phyloP scores from a whole-genome alignment of 2,329 filamentous ascomycete genomes.

The Ceratocystis variospora region DNA sequence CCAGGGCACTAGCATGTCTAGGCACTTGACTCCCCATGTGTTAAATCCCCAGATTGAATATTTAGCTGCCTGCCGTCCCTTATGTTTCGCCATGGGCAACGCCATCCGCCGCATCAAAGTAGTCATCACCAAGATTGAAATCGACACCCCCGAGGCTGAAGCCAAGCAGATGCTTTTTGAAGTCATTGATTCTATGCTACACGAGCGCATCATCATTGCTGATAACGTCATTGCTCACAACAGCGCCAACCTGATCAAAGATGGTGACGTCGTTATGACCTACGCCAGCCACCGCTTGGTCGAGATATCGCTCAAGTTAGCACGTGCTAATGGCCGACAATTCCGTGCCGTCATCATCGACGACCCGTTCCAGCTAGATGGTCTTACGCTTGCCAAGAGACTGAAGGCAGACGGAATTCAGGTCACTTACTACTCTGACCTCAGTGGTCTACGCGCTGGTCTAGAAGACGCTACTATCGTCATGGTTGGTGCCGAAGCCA shows the following conservation, averaged over 20 bases:
- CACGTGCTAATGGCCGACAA: slow-evolving; percentile 52
- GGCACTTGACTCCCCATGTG: slow-evolving; percentile 81
- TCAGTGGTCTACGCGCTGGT: slow-evolving; percentile 62
- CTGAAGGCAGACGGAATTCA: slow-evolving; percentile 55
- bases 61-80: slow-evolving; percentile 80
- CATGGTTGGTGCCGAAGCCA: slow-evolving; percentile 79
- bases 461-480: slow-evolving; percentile 57
- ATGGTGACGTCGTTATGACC: slow-evolving; percentile 72
- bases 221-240: slow-evolving; percentile 72
- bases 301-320: slow-evolving; percentile 64
- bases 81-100: slow-evolving; percentile 95
- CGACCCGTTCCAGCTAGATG: slow-evolving; percentile 41
- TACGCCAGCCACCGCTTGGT: slow-evolving; percentile 80
- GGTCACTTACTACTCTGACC: slow-evolving; percentile 64
- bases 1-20: slow-evolving; percentile 65
- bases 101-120: slow-evolving; percentile 91
- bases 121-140: slow-evolving; percentile 78
- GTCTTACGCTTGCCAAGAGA: slow-evolving; percentile 49
- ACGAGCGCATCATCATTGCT: slow-evolving; percentile 76
- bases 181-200: slow-evolving; percentile 78
- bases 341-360: slow-evolving; percentile 83
- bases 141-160: slow-evolving; percentile 64
- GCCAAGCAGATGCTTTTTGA: slow-evolving; percentile 68
- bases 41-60: slow-evolving; percentile 94
- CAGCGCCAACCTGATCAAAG: slow-evolving; percentile 59